These are phyloP conservation scores for Clitopilus passeckerianus DNA, from an alignment of 768 basidiomycete species.

Conservation along the genomic window DNA sequence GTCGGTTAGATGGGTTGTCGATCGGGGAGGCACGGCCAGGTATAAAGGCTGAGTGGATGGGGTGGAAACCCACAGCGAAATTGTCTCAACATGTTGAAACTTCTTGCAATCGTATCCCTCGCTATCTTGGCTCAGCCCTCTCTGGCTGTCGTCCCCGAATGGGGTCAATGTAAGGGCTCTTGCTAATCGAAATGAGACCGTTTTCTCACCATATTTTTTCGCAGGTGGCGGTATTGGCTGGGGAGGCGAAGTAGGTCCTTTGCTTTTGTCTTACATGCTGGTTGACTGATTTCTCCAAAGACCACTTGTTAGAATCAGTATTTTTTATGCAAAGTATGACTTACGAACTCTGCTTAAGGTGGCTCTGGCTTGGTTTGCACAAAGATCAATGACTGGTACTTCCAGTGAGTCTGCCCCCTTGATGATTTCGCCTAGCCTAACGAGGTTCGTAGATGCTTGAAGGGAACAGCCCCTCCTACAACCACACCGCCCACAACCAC, in stretches of 20 bases:
- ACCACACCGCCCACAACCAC: background rate
- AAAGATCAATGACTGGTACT: slow-evolving; percentile 25
- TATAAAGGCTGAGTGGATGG: background rate
- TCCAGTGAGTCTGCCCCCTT: slow-evolving; percentile 15
- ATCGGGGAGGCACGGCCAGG: too few relatives aligned
- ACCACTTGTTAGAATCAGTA: background rate
- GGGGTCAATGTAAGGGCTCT: slow-evolving; percentile 22
- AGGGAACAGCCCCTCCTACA: background rate
- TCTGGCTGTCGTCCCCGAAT: slow-evolving; percentile 18
- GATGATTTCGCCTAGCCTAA: background rate
- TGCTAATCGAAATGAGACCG: background rate
- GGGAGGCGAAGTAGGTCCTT: background rate
- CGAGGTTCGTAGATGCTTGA: background rate
- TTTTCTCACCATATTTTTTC: background rate
- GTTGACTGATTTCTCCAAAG: background rate
- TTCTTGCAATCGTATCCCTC: slow-evolving; percentile 18
- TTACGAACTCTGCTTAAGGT: slow-evolving; percentile 10
- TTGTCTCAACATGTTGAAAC: slow-evolving; percentile 15
- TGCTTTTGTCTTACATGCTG: background rate
- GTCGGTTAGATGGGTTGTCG: background rate
- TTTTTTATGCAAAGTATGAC: too few relatives aligned
- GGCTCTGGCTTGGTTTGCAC: slow-evolving; percentile 21
- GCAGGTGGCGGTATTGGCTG: background rate
- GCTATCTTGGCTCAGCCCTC: slow-evolving; percentile 14
- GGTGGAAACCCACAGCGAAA: background rate